phyloP scores from a whole-genome alignment of 2,329 filamentous ascomycete species.

The Curvularia lunata region DNA sequence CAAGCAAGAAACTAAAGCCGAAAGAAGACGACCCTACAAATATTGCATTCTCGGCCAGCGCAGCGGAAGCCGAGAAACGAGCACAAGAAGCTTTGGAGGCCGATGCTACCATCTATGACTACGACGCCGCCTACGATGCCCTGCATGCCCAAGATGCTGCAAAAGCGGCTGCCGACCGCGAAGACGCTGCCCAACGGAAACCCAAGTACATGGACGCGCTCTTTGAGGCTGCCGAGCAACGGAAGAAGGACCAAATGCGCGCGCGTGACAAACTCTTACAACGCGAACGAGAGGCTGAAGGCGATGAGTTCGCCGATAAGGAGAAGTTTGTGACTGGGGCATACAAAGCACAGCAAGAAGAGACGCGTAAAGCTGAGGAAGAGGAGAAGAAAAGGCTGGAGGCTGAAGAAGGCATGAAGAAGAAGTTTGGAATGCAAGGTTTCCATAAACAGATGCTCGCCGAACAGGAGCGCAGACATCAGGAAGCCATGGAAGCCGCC shows the following conservation, averaged over 20 bases:
- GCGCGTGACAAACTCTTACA: slow-evolving; percentile 82
- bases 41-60: slow-evolving; percentile 70
- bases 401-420: slow-evolving; percentile 68
- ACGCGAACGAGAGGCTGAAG: slow-evolving; percentile 78
- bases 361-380: slow-evolving; percentile 71
- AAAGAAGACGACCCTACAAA: slow-evolving; percentile 45
- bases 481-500: slow-evolving; percentile 71
- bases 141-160: slow-evolving; percentile 65
- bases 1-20: slow-evolving; percentile 47
- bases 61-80: slow-evolving; percentile 67
- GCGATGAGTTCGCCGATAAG: slow-evolving; percentile 80
- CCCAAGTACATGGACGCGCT: slow-evolving; percentile 82
- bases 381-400: slow-evolving; percentile 73
- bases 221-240: slow-evolving; percentile 73
- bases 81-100: slow-evolving; percentile 69
- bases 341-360: slow-evolving; percentile 81
- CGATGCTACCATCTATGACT: slow-evolving; percentile 82
- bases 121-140: slow-evolving; percentile 81
- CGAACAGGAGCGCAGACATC: slow-evolving; percentile 72
- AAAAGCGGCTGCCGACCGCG: slow-evolving; percentile 60
- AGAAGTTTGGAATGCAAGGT: slow-evolving; percentile 73
- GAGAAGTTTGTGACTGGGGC: slow-evolving; percentile 86
- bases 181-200: slow-evolving; percentile 64
- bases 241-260: slow-evolving; percentile 78
- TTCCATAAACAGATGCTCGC: slow-evolving; percentile 80